Conservation (phyloP, 345 rosid species). For the Heritiera littoralis region DNA sequence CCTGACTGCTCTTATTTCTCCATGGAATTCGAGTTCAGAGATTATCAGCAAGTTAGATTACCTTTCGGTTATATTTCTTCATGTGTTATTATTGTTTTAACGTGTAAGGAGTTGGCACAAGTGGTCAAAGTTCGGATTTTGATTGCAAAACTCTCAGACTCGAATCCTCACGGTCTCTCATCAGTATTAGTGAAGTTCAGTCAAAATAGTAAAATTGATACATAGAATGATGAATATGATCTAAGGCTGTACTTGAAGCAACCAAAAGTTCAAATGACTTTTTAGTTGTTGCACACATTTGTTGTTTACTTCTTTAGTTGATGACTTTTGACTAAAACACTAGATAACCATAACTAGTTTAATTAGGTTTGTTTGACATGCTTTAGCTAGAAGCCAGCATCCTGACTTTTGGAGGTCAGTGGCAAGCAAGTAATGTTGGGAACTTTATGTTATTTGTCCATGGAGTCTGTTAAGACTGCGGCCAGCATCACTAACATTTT, state of each 20-base stretch:
- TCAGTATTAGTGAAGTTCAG: background rate
- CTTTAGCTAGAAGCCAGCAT: slow-evolving; percentile 25
- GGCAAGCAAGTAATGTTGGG: background rate
- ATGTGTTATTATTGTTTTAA: background rate
- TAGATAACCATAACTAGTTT: slow-evolving; percentile 19
- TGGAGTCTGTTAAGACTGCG: background rate
- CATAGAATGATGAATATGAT: slow-evolving; percentile 24
- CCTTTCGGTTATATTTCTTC: background rate
- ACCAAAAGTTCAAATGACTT: slow-evolving; percentile 24
- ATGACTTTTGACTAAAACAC: slow-evolving; percentile 21
- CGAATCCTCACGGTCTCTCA: too few relatives aligned
- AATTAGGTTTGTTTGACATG: background rate
- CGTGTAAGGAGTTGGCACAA: background rate
- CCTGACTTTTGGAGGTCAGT: slow-evolving; percentile 12
- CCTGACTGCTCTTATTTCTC: slow-evolving; percentile 66
- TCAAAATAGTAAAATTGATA: background rate
- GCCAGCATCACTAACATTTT: background rate
- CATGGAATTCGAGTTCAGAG: slow-evolving; percentile 56
- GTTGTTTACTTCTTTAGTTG: slow-evolving; percentile 17
- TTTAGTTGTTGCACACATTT: slow-evolving; percentile 23
- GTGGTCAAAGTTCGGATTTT: too few relatives aligned
- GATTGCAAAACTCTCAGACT: too few relatives aligned
- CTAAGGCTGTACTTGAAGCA: slow-evolving; percentile 46
- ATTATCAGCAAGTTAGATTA: slow-evolving; percentile 47
- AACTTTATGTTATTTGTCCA: background rate